Percentiles rank a stretch among this genome's conserved stretches.
These are phyloP conservation scores for Antonospora locustae DNA, from an alignment of 371 early-diverging fungal species.

Conservation along the genomic window DNA sequence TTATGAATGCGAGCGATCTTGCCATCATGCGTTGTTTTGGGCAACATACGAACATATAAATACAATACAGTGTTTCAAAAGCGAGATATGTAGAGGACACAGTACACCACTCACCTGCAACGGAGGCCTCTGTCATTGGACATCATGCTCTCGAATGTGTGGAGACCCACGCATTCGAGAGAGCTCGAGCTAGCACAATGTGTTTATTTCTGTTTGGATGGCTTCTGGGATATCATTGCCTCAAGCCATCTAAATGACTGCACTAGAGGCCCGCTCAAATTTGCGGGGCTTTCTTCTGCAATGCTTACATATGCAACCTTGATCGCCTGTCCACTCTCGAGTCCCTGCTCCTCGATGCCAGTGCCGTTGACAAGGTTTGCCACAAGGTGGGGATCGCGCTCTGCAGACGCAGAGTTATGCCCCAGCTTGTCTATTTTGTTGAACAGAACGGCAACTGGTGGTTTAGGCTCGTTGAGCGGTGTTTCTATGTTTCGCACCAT, in stretches of 20 bases:
- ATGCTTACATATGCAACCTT: constrained; percentile 47
- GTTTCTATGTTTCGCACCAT: constrained; percentile 39
- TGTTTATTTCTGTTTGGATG: too few species aligned
- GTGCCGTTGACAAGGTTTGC: constrained; percentile 23
- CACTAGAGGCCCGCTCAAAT: constrained; percentile 34
- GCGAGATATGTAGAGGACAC: background rate
- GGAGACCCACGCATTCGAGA: too few species aligned
- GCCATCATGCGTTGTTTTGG: background rate
- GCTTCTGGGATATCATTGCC: too few species aligned
- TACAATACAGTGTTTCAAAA: background rate
- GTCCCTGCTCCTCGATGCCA: constrained; percentile 43
- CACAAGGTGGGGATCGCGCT: constrained; percentile 29
- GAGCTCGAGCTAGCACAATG: too few species aligned
- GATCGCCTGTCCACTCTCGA: constrained; percentile 36
- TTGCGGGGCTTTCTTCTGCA: constrained; percentile 39
- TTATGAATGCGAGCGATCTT: background rate
- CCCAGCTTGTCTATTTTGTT: constrained; percentile 53
- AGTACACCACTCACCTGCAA: too few species aligned
- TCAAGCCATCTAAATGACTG: constrained; percentile 44
- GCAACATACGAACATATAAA: background rate
- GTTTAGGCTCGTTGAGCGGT: constrained; percentile 6
- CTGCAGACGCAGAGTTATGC: constrained; percentile 24
- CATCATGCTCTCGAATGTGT: too few species aligned
- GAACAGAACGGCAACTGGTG: constrained; percentile 55
- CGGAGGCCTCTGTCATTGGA: too few species aligned